Conservation (phyloP, 345 rosid genomes). For the Brassica rapa region DNA sequence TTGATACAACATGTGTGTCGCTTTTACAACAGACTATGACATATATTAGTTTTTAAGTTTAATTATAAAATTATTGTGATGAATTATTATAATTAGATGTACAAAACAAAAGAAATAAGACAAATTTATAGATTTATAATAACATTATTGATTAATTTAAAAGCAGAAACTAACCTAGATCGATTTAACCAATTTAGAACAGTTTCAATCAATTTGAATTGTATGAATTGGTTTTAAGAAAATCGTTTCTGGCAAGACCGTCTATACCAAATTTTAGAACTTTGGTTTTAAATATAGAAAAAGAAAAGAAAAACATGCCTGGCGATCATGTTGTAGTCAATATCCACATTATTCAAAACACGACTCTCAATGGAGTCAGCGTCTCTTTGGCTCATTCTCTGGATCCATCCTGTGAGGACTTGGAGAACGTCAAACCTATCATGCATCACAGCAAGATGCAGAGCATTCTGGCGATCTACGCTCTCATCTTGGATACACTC, state of each 20-base stretch:
- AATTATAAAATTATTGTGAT: too few relatives aligned
- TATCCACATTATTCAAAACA: neutral
- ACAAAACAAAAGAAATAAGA: too few relatives aligned
- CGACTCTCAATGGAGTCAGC: neutral
- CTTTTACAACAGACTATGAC: neutral
- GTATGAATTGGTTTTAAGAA: too few relatives aligned
- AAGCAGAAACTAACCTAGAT: too few relatives aligned
- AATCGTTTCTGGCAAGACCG: too few relatives aligned
- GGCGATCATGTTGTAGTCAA: neutral
- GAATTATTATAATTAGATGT: too few relatives aligned
- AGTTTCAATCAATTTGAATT: too few relatives aligned
- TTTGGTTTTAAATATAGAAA: neutral
- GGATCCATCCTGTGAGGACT: neutral
- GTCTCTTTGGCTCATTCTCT: neutral
- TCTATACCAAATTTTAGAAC: too few relatives aligned
- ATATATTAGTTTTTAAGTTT: too few relatives aligned
- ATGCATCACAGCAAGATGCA: slow-evolving; percentile 31
- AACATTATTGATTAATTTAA: too few relatives aligned
- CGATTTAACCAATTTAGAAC: too few relatives aligned
- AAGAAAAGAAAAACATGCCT: neutral
- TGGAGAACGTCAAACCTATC: slow-evolving; percentile 31
- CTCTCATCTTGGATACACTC: neutral
- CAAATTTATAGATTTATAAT: too few relatives aligned
- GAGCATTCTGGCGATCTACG: slow-evolving; percentile 4
- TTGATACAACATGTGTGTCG: neutral